Base-by-base conservation (phyloP, 257 asterid species). In the Lycium ferocissimum region DNA sequence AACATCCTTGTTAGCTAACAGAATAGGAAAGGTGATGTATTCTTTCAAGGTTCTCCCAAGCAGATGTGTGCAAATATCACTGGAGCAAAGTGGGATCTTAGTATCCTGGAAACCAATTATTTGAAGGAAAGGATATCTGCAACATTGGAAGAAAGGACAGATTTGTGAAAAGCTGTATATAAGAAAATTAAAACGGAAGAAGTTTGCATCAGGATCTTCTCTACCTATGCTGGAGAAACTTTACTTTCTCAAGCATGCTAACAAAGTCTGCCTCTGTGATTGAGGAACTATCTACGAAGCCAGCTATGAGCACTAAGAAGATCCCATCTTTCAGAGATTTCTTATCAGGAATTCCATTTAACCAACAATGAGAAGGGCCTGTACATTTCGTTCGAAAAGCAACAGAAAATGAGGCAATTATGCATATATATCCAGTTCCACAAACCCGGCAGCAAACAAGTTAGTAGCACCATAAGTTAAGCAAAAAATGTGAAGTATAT, bases 221-320 rank as follows among this genome's bases (percentile, higher is more conserved):
- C 67, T 90, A 94, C 99, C 99, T 96, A 83, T 91, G 95, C 81
- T 92, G 95, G 81, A 96, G 97, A 65, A 84, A 89, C 89, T 96
- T 94, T 71, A 92, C 97, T 17, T 85, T 93, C 83, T 90, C 94
- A 49, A 93, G 88, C 91, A 90, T 86, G 87, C 69, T 85, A 84
- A 83, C 76, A 83, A 85, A 84, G 87, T 83, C 83, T 83, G 86
- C 89, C 85, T 89, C 85, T 79, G 94, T 83, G 70, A 82, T 70
- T 11, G 82, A 83, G 78, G 89, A 91, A 81, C 88, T 86, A 45
- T 90, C 91, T 67, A 81, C n/a, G 84, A 88, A 85, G 83, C 90
- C 88, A 88, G 91, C 90, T 83, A 91, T 85, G 62, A 92, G 87
- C 65, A 96, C 89, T 26, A 96, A 86, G 84, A 94, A 87, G 67